Base-by-base conservation (phyloP, 345 rosid species). In the Angophora floribunda region DNA sequence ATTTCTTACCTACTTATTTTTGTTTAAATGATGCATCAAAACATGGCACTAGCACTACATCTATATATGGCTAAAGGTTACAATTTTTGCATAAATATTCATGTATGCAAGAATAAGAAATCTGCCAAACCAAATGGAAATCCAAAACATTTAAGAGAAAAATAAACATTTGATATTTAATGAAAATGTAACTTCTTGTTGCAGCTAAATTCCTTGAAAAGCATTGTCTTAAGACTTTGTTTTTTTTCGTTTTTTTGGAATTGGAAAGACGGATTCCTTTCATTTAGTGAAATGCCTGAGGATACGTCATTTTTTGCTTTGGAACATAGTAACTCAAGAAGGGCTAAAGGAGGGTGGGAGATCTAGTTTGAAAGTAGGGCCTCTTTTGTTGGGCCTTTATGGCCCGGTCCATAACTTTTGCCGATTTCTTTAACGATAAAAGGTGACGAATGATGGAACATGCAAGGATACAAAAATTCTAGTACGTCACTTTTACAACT, bases 311-410 rank as follows among this genome's bases (percentile, higher is more conserved):
- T 2, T 59, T 36, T 59, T 10, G 30, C 30, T 59, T 59, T 7
- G 6, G 0, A 59, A 59, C 32, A 59, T 12, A 59, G 6, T 26
- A 59, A 59, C 30, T 26, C 1, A 0, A 0, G 22, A 0, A 0
- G 4, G 13, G 6, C 1, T 57, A 24, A 57, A 57, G 13, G 67
- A 11, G 0, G 67, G 15, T 26, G 1, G 4, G 67, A 59, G 67
- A 26, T 59, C 65, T 26, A 24, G 14, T 59, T 59, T 24, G 65
- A 26, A 59, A n/a, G 65, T 59, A 24, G 30, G 67, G 30, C 67
- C 65, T 26, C 9, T 59, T 59, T 59, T 1, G n/a, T 59, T 59
- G 30, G 67, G 67, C 67, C 67, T 61, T 61, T 61, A 28, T 55
- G 61, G 28, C 28, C 28, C 28, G 2, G 30, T 61, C 16, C 30